Evolutionary conservation across 139 green algal species (phyloP).

Genomic region (Auxenochlorella pyrenoidosa): DNA sequence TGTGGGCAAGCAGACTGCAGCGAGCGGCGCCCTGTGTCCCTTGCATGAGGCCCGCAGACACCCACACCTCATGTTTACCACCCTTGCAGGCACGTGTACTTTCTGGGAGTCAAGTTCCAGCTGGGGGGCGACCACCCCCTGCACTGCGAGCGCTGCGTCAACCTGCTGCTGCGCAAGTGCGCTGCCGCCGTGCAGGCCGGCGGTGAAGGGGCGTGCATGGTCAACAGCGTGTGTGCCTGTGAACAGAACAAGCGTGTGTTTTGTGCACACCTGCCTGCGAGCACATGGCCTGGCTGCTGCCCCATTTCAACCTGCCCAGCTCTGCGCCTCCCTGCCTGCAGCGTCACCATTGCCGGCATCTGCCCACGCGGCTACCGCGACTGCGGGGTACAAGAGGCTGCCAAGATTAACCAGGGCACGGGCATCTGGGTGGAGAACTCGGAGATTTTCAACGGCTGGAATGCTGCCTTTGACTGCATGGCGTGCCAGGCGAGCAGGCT

Average conservation of each 20-base stretch:
- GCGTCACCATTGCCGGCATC: slow-evolving; percentile 8
- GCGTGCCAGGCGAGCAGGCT: background rate
- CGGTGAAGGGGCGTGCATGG: background rate
- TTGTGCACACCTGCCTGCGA: background rate
- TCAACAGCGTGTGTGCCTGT: background rate
- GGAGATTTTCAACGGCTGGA: background rate
- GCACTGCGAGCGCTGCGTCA: background rate
- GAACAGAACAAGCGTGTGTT: background rate
- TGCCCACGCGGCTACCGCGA: background rate
- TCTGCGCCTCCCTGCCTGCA: background rate
- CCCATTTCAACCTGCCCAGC: too few relatives aligned
- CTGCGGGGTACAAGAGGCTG: slow-evolving; percentile 1
- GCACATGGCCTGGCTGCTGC: background rate
- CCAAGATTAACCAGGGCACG: slow-evolving; percentile 12
- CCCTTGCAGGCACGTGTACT: background rate
- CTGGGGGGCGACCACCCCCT: background rate
- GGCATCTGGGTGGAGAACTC: slow-evolving; percentile 17
- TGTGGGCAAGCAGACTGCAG: background rate
- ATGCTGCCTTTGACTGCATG: slow-evolving; percentile 15
- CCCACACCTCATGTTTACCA: background rate
- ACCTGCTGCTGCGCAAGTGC: slow-evolving; percentile 9
- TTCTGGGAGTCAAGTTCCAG: background rate
- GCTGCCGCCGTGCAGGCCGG: background rate
- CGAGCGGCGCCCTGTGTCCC: too few relatives aligned
- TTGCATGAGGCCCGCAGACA: too few relatives aligned